A percentile compares a stretch with the other conserved stretches of the same genome.
Conservation (phyloP, 805 yeast species). For the Wickerhamiella shivajii region DNA sequence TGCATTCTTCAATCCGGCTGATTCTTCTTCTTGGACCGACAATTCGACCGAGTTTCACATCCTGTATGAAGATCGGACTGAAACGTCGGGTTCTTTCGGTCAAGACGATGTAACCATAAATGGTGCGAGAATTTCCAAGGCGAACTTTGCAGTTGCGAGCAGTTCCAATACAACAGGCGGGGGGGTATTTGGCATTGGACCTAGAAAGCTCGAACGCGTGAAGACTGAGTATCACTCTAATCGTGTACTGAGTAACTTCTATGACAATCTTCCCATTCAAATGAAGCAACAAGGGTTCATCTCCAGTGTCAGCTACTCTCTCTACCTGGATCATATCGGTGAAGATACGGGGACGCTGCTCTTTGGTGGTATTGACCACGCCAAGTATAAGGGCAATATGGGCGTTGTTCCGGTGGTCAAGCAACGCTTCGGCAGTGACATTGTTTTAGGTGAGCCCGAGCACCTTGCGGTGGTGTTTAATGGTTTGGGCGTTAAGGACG, state of each 20-base stretch:
- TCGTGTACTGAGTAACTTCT: slow-evolving; percentile 6
- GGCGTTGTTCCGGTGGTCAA: slow-evolving; percentile 20
- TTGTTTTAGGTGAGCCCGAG: background rate
- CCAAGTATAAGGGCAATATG: slow-evolving; percentile 38
- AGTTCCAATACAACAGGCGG: slow-evolving; percentile 41
- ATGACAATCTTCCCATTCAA: slow-evolving; percentile 22
- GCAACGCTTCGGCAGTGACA: slow-evolving; percentile 7
- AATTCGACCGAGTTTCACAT: slow-evolving; percentile 13
- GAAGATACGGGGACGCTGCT: slow-evolving; percentile 34
- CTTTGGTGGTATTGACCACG: slow-evolving; percentile 57
- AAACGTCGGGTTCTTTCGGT: slow-evolving; percentile 47
- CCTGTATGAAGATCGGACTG: slow-evolving; percentile 6
- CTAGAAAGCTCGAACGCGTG: slow-evolving; percentile 1
- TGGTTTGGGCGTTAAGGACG: background rate
- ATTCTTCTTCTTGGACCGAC: slow-evolving; percentile 14
- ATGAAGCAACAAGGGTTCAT: slow-evolving; percentile 29
- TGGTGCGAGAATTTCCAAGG: slow-evolving; percentile 32
- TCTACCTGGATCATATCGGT: slow-evolving; percentile 27
- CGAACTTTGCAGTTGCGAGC: slow-evolving; percentile 64
- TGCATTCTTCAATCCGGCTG: slow-evolving; percentile 11
- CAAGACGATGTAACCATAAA: slow-evolving; percentile 43
- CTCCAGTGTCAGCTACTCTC: slow-evolving; percentile 30
- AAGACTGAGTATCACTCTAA: background rate
- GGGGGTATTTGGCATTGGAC: slow-evolving; percentile 6
- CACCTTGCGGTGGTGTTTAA: background rate